Percentiles rank a stretch among this genome's conserved stretches.
phyloP scores from a whole-genome alignment of 176 grass and related monocot species.

The Secale cereale region DNA sequence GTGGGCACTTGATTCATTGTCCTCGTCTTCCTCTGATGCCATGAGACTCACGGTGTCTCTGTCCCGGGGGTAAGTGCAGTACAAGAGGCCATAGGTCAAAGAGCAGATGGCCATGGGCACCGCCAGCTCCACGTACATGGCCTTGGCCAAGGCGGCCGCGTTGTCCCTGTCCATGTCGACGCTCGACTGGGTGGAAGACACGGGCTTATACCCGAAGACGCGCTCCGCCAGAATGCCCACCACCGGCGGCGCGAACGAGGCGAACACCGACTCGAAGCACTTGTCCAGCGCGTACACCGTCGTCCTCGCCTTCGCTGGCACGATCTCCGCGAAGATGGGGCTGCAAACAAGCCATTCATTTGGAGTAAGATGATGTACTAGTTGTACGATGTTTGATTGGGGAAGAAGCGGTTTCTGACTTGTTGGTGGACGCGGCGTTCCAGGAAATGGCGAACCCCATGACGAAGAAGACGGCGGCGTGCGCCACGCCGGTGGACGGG shows the following conservation, averaged over 20 bases:
- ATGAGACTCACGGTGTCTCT: constrained; percentile 28
- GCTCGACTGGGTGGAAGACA: constrained; percentile 31
- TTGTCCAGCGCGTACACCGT: constrained; percentile 61
- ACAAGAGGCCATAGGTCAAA: constrained; percentile 49
- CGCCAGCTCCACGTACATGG: constrained; percentile 47
- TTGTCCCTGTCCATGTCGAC: constrained; percentile 45
- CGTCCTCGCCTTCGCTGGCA: constrained; percentile 55
- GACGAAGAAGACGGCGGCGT: constrained; percentile 41
- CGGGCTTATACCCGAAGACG: constrained; percentile 43
- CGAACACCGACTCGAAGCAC: constrained; percentile 48
- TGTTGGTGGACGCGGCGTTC: constrained; percentile 53
- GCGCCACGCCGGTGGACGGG: constrained; percentile 31
- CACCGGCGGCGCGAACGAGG: constrained; percentile 51
- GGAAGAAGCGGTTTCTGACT: background rate
- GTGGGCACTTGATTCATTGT: background rate
- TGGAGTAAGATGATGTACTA: background rate
- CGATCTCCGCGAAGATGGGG: constrained; percentile 64
- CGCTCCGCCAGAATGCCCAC: constrained; percentile 49
- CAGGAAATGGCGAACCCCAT: constrained; percentile 56
- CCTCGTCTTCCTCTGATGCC: constrained; percentile 21
- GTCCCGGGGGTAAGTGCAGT: constrained; percentile 55
- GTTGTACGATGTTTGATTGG: too few species aligned
- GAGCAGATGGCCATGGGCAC: constrained; percentile 66
- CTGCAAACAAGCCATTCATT: background rate
- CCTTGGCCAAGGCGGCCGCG: constrained; percentile 46